Evolutionary conservation across 1,139 yeast genomes (phyloP).

Genomic region (Pichia sp.): DNA sequence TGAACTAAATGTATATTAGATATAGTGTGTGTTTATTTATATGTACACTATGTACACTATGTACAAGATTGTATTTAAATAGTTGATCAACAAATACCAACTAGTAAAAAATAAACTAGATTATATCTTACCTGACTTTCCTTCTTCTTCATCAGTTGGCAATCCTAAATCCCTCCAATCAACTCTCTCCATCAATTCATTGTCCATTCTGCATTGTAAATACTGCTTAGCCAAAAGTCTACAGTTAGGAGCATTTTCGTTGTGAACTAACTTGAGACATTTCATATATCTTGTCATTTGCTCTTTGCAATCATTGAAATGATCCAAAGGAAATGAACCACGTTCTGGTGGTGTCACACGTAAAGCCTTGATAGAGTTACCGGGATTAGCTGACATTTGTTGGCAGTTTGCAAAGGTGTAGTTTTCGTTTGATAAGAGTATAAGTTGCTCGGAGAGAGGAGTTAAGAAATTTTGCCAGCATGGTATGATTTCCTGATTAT

Average conservation of each 20-base stretch:
- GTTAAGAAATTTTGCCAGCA: too few relatives aligned
- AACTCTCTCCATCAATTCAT: slow-evolving; percentile 76
- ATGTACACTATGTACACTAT: background rate
- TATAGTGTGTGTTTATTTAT: background rate
- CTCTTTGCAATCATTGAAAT: slow-evolving; percentile 63
- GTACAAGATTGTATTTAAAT: background rate
- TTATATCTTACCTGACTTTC: background rate
- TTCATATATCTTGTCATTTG: slow-evolving; percentile 69
- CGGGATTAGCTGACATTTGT: slow-evolving; percentile 33
- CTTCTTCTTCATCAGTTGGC: slow-evolving; percentile 47
- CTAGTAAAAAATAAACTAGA: too few relatives aligned
- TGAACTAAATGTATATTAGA: background rate
- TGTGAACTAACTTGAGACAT: slow-evolving; percentile 71
- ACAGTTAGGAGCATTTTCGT: slow-evolving; percentile 86
- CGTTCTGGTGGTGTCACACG: slow-evolving; percentile 93
- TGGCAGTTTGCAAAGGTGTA: background rate
- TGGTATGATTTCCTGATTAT: background rate
- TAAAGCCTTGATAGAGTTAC: slow-evolving; percentile 43
- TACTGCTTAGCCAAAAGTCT: slow-evolving; percentile 75
- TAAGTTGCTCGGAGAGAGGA: too few relatives aligned
- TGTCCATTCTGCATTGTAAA: slow-evolving; percentile 82
- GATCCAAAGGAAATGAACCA: slow-evolving; percentile 94
- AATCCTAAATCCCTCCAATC: slow-evolving; percentile 75
- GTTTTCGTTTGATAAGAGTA: too few relatives aligned
- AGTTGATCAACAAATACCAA: too few relatives aligned